Conservation (phyloP, 306 rosid genomes). For the Castanea mollissima region DNA sequence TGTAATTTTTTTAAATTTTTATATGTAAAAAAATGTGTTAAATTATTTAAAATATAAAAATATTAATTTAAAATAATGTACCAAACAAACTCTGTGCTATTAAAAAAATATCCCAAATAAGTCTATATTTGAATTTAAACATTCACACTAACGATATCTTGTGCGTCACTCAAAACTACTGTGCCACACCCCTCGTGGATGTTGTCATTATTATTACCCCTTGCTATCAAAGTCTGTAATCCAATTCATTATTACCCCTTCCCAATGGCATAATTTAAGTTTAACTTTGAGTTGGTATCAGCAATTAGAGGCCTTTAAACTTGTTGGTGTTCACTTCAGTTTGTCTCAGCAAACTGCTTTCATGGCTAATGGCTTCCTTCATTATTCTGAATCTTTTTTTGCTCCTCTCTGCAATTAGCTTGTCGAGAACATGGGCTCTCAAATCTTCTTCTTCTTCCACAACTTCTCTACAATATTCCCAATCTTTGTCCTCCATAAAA, state of each 20-base stretch:
- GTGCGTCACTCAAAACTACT: too few relatives aligned
- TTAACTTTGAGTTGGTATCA: conserved; percentile 8
- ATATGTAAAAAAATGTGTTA: too few relatives aligned
- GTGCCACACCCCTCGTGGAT: too few relatives aligned
- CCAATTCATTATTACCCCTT: too few relatives aligned
- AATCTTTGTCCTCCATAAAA: conserved; percentile 34
- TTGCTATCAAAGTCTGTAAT: too few relatives aligned
- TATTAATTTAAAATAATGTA: too few relatives aligned
- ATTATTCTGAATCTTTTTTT: conserved; percentile 28
- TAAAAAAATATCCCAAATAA: accelerated
- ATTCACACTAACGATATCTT: too few relatives aligned
- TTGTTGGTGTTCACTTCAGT: neutral
- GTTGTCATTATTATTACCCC: too few relatives aligned
- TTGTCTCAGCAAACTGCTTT: neutral
- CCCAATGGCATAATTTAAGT: conserved; percentile 4
- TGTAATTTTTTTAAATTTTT: too few relatives aligned
- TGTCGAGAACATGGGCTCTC: conserved; percentile 14
- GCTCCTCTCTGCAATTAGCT: conserved; percentile 31
- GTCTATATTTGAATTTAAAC: too few relatives aligned
- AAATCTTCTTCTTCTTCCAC: conserved; percentile 29
- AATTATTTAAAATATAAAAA: too few relatives aligned
- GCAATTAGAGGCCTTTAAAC: neutral
- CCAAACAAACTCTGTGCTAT: too few relatives aligned
- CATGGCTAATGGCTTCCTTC: conserved; percentile 44
- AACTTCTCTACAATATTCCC: conserved; percentile 19